A percentile compares a stretch with the other conserved stretches of the same genome.
Evolutionary conservation across 2,329 filamentous ascomycete genomes (phyloP).

Genomic region (Pseudophaeomoniella oleicola): DNA sequence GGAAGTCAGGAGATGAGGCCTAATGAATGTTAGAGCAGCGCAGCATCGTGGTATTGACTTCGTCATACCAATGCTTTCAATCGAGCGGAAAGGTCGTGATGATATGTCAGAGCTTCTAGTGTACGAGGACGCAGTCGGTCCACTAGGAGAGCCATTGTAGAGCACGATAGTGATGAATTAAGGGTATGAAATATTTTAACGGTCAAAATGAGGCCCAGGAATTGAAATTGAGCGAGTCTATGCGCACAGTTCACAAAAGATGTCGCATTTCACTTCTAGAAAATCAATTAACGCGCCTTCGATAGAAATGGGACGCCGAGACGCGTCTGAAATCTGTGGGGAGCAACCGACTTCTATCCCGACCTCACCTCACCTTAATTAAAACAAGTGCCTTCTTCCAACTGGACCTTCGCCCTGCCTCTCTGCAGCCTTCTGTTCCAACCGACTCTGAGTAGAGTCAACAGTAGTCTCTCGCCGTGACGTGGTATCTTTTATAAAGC

Average conservation of each 20-base stretch:
- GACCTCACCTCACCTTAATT: too few species aligned
- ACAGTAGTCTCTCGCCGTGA: too few species aligned
- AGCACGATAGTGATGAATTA: too few species aligned
- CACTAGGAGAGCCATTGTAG: constrained; percentile 47
- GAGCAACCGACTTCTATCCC: too few species aligned
- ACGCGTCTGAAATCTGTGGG: too few species aligned
- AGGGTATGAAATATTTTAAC: too few species aligned
- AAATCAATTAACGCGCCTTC: neutral
- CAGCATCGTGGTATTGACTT: constrained; percentile 3
- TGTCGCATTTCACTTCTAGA: neutral
- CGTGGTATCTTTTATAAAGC: too few species aligned
- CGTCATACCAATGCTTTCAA: constrained; percentile 64
- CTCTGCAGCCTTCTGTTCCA: too few species aligned
- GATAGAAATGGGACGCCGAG: too few species aligned
- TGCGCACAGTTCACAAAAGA: neutral
- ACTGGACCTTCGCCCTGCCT: too few species aligned
- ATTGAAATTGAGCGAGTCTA: neutral
- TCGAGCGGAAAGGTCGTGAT: constrained; percentile 73
- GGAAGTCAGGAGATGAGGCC: constrained; percentile 96
- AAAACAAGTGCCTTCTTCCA: too few species aligned
- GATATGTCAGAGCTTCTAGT: constrained; percentile 58
- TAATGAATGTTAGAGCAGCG: constrained; percentile 22
- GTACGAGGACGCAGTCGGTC: constrained; percentile 44
- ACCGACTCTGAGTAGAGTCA: too few species aligned
- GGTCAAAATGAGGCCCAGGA: neutral